phyloP scores from a whole-genome alignment of 192 early-diverging fungal genomes.

The Linnemannia exigua region DNA sequence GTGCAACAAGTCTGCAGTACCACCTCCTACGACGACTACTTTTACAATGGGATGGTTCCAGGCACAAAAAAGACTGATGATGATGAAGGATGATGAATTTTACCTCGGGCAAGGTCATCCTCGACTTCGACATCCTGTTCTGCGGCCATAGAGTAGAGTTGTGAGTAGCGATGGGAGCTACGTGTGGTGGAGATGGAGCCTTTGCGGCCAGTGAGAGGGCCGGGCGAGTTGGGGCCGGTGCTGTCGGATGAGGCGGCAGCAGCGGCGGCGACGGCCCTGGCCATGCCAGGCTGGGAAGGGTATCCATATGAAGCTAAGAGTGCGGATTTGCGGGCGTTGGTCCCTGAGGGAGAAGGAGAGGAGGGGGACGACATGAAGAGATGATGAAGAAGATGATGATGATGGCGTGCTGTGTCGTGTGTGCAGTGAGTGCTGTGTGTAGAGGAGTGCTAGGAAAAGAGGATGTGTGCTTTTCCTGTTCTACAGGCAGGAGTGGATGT shows the following conservation, averaged over 20 bases:
- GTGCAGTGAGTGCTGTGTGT: too few relatives aligned
- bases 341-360: slow-evolving; percentile 45
- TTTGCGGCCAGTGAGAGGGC: slow-evolving; percentile 38
- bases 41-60: too few relatives aligned
- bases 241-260: slow-evolving; percentile 33
- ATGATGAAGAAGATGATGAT: too few relatives aligned
- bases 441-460: too few relatives aligned
- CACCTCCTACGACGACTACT: too few relatives aligned
- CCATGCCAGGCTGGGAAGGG: slow-evolving; percentile 54
- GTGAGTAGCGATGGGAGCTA: slow-evolving; percentile 78
- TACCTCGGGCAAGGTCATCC: slow-evolving; percentile 93
- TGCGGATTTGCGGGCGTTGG: slow-evolving; percentile 49
- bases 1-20: neutral
- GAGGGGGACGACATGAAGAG: slow-evolving; percentile 27
- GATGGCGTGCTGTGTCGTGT: too few relatives aligned
- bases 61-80: neutral
- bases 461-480: too few relatives aligned
- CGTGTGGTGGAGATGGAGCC: slow-evolving; percentile 64
- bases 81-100: slow-evolving; percentile 25
- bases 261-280: slow-evolving; percentile 48
- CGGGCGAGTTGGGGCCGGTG: slow-evolving; percentile 30
- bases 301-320: slow-evolving; percentile 55
- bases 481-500: too few relatives aligned
- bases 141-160: slow-evolving; percentile 86
- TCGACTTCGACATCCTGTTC: slow-evolving; percentile 95